Evolutionary conservation across 1,284 basidiomycete genomes (phyloP).

Genomic region (Exsudoporus floridanus): DNA sequence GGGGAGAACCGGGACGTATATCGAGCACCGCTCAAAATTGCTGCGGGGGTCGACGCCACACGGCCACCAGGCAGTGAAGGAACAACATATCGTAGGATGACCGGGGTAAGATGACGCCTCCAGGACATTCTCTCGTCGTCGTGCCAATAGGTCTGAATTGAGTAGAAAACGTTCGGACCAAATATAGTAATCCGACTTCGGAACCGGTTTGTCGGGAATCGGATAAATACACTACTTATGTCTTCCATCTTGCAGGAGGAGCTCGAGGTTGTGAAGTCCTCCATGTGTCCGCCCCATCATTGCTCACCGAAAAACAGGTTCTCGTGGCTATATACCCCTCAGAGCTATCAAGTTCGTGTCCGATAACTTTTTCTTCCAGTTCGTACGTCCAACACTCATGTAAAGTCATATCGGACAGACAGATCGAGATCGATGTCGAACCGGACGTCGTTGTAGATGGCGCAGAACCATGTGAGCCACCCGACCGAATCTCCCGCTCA

Average conservation of each 20-base stretch:
- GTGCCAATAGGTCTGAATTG: neutral
- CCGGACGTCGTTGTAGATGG: slow-evolving; percentile 77
- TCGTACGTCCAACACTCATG: slow-evolving; percentile 49
- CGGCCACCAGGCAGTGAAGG: neutral
- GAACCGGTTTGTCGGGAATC: slow-evolving; percentile 27
- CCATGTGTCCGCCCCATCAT: slow-evolving; percentile 1
- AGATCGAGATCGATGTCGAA: slow-evolving; percentile 84
- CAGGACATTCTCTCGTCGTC: slow-evolving; percentile 22
- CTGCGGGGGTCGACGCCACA: neutral
- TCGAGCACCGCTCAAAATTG: slow-evolving; percentile 8
- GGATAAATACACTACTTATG: slow-evolving; percentile 42
- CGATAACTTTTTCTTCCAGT: slow-evolving; percentile 24
- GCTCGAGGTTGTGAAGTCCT: slow-evolving; percentile 66
- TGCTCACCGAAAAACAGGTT: slow-evolving; percentile 53
- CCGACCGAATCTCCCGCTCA: slow-evolving; percentile 8
- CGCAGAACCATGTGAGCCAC: slow-evolving; percentile 54
- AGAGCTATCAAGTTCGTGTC: slow-evolving; percentile 83
- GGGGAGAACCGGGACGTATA: slow-evolving; percentile 8
- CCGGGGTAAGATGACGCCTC: slow-evolving; percentile 18
- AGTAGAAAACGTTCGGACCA: slow-evolving; percentile 16
- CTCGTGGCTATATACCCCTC: slow-evolving; percentile 95
- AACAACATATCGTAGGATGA: slow-evolving; percentile 14
- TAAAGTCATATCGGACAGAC: slow-evolving; percentile 81
- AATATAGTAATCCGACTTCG: slow-evolving; percentile 22
- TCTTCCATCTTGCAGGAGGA: slow-evolving; percentile 74